A percentile compares a stretch with the other conserved stretches of the same genome.
Conservation (phyloP, 768 basidiomycete genomes). For the Mycena rebaudengoi region DNA sequence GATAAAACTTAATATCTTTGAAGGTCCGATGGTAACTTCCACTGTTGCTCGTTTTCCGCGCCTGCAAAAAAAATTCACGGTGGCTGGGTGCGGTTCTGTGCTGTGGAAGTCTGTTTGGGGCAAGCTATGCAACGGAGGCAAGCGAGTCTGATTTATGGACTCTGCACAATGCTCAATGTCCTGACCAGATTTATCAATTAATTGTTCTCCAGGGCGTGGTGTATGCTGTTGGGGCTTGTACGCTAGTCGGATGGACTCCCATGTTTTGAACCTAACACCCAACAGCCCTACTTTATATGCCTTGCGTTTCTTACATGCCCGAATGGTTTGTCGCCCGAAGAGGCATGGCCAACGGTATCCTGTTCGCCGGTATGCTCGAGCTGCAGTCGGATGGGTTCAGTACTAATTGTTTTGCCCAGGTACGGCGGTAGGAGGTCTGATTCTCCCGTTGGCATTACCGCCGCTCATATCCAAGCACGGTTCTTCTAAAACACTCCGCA, state of each 20-base stretch:
- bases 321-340: constrained; percentile 41
- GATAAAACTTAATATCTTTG: no score
- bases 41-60: constrained; percentile 34
- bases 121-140: constrained; percentile 34
- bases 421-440: constrained; percentile 34
- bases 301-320: constrained; percentile 34
- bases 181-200: constrained; percentile 28
- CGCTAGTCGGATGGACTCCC: not conserved
- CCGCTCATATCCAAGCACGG: constrained; percentile 31
- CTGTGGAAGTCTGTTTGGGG: constrained; percentile 32
- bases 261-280: not conserved
- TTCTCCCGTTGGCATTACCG: constrained; percentile 35
- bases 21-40: constrained; percentile 25
- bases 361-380: constrained; percentile 32
- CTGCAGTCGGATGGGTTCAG: not conserved
- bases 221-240: constrained; percentile 37
- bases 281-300: constrained; percentile 33
- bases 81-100: constrained; percentile 34
- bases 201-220: constrained; percentile 36
- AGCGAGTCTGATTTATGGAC: no score
- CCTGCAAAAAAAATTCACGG: constrained; percentile 24
- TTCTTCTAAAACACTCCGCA: constrained; percentile 28
- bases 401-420: constrained; percentile 21
- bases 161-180: no score
- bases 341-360: constrained; percentile 39